These are phyloP conservation scores for Themeda triandra DNA, from an alignment of 176 grass and related monocot genomes.

Conservation along the genomic window DNA sequence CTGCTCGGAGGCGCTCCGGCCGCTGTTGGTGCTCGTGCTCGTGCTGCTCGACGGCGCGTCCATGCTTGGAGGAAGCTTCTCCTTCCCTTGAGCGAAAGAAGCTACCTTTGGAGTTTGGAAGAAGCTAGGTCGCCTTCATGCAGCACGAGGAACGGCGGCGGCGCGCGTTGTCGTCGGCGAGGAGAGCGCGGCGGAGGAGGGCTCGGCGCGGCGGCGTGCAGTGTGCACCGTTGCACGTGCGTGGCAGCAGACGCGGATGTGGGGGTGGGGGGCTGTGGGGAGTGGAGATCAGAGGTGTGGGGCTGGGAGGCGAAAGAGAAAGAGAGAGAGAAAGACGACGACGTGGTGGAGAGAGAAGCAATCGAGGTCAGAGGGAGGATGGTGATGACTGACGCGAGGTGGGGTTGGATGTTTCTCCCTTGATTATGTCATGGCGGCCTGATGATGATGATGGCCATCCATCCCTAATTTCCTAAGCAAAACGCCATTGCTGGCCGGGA, in stretches of 20 bases:
- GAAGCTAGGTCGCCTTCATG: neutral
- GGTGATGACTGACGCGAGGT: neutral
- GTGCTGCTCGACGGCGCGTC: slow-evolving; percentile 69
- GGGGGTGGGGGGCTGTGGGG: neutral
- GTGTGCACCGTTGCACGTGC: slow-evolving; percentile 37
- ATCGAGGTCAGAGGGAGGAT: no score
- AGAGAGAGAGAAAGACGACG: neutral
- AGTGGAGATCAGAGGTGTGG: slow-evolving; percentile 31
- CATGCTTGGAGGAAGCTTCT: no score
- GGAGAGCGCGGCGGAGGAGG: neutral
- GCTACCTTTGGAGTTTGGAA: neutral
- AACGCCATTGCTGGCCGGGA: slow-evolving; percentile 10
- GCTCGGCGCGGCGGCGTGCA: neutral
- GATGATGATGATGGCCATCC: no score
- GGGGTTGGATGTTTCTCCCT: neutral
- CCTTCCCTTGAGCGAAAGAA: neutral
- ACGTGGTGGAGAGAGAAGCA: neutral
- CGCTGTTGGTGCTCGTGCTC: slow-evolving; percentile 87
- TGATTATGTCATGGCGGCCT: neutral
- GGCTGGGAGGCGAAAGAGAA: slow-evolving; percentile 40
- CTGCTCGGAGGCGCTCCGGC: slow-evolving; percentile 77
- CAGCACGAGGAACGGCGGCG: neutral
- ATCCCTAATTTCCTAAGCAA: slow-evolving; percentile 23
- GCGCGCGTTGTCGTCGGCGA: neutral
- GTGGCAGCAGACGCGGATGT: slow-evolving; percentile 17